A percentile compares a stretch with the other conserved stretches of the same genome.
Evolutionary conservation across 345 rosid genomes (phyloP).

Genomic region (Lenwebbia sp.): DNA sequence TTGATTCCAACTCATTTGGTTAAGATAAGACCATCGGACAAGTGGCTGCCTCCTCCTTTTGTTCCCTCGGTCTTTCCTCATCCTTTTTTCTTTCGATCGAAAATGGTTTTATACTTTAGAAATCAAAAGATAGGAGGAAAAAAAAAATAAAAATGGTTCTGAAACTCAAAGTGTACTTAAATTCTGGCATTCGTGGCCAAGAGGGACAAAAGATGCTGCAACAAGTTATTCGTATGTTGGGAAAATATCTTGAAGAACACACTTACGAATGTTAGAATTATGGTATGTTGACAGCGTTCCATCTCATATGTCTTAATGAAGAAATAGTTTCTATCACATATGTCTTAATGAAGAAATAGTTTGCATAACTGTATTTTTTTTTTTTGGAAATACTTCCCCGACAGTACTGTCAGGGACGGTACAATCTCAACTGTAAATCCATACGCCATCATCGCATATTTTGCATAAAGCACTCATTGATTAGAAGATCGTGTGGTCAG

Average conservation of each 20-base stretch:
- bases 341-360: background rate
- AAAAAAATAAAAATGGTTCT: background rate
- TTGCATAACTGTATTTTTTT: background rate
- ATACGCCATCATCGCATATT: no score
- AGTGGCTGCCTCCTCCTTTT: background rate
- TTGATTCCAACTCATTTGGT: background rate
- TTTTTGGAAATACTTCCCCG: no score
- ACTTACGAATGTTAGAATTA: background rate
- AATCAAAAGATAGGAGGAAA: background rate
- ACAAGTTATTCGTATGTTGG: background rate
- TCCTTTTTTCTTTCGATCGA: background rate
- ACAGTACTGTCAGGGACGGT: no score
- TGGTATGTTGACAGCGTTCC: background rate
- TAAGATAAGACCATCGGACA: background rate
- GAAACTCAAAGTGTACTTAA: background rate
- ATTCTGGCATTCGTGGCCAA: background rate
- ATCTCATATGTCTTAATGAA: background rate
- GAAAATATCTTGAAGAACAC: background rate
- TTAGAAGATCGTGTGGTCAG: no score
- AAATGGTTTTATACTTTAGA: background rate
- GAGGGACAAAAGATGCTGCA: background rate
- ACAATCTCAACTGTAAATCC: no score
- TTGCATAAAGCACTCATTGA: no score
- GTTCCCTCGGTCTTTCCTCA: background rate
- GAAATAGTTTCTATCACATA: background rate